Conservation (phyloP, 2,329 filamentous ascomycete genomes). For the Pseudogymnoascus sp. region DNA sequence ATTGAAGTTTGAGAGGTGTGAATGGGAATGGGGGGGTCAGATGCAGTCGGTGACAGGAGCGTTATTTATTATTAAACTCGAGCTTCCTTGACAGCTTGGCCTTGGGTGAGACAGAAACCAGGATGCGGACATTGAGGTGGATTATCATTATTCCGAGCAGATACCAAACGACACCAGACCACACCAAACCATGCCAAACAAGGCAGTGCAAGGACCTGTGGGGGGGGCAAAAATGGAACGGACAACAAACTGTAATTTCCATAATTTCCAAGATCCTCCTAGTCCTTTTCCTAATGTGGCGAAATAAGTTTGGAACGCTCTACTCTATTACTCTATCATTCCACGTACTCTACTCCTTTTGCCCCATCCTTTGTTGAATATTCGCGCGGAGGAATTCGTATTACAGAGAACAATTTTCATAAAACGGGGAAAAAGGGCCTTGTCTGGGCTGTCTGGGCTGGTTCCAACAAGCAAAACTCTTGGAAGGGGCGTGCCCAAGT, state of each 20-base stretch:
- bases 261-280: constrained; percentile 3
- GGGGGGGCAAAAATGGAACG: background rate
- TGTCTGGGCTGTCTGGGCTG: background rate
- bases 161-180: background rate
- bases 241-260: background rate
- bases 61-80: constrained; percentile 10
- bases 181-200: background rate
- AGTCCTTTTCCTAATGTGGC: background rate
- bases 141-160: constrained; percentile 3
- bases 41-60: background rate
- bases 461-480: constrained; percentile 3
- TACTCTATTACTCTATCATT: background rate
- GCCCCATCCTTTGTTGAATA: background rate
- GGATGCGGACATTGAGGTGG: constrained; percentile 5
- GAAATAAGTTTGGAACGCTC: background rate
- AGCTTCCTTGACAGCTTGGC: constrained; percentile 8
- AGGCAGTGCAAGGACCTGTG: constrained; percentile 4
- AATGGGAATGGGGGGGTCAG: constrained; percentile 4
- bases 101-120: constrained; percentile 8
- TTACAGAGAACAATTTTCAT: background rate
- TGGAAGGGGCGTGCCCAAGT: constrained; percentile 8
- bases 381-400: background rate
- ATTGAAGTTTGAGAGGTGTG: background rate
- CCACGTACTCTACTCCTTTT: background rate
- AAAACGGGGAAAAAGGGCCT: background rate